Evolutionary conservation across 108 stramenopile species (phyloP), one percentile per base, ranked within the genome.

Genomic region (Skeletonema costatum): DNA sequence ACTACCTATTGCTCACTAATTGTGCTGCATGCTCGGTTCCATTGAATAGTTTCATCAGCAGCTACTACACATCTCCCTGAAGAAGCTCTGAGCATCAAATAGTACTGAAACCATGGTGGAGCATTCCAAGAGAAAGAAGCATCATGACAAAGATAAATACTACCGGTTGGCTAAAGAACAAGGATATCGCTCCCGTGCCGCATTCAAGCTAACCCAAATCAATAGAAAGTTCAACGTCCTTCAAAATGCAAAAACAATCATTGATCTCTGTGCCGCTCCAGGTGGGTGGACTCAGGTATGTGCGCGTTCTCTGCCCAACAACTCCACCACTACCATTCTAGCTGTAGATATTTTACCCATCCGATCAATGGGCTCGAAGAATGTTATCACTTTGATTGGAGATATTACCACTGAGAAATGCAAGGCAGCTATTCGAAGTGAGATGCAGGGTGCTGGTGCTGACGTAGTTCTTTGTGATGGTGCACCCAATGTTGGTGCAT

Each of bases 281-380:
- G 99, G 99, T 25, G 99, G 99, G 35, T 99, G 99, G 99, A 92
- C 96, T 29, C 99, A 99, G 84, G 96, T 99, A 10, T 93, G 94
- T 32, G 74, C 87, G 5, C 91, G 98, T 42, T 72, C 85, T 66
- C 91, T 94, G 82, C 85, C 89, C 48, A 72, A 44, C 67, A 63
- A 72, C 21, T 72, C 86, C 61, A 78, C 80, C 35, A 80, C 84
- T 50, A 87, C 93, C 46, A 96, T 99, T 59, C 80, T 99, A 17
- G 98, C 97, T 17, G 97, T 99, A 9, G 99, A 99, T 84, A 90
- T 99, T 68, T 73, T 98, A 0, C 98, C 99, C 60, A 99, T 99
- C 62, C 94, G 98, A 31, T 75, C 90, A 12, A 72, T 94, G 32
- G 53, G 68, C 5, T 39, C 51, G 12, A 70, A 68, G 5, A 93